Evolutionary conservation across 371 early-diverging fungal species (phyloP).

Genomic region (Apophysomyces sp.): DNA sequence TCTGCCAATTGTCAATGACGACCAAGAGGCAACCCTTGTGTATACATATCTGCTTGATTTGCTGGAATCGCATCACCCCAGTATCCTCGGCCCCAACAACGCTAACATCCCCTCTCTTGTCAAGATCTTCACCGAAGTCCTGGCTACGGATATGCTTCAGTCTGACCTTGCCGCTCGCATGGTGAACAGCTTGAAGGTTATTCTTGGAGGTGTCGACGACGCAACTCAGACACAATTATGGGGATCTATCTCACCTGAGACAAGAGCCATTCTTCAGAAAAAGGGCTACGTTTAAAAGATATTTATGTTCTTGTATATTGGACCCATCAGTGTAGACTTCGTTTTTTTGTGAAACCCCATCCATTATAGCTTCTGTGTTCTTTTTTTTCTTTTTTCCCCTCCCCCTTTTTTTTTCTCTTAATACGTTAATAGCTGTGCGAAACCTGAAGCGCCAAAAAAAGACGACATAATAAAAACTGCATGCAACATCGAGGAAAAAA

Average conservation of each 20-base stretch:
- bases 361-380: not conserved
- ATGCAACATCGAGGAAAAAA: not conserved
- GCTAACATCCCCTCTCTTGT: slow-evolving; percentile 65
- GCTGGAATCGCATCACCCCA: slow-evolving; percentile 62
- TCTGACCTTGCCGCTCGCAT: slow-evolving; percentile 60
- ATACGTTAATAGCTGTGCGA: not conserved
- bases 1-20: slow-evolving; percentile 85
- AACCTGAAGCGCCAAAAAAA: not conserved
- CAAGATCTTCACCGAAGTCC: slow-evolving; percentile 65
- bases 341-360: not conserved
- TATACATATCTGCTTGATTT: slow-evolving; percentile 81
- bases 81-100: slow-evolving; percentile 62
- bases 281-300: slow-evolving; percentile 50
- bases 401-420: not conserved
- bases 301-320: not conserved
- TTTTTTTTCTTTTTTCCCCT: not conserved
- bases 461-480: not conserved
- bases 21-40: slow-evolving; percentile 78
- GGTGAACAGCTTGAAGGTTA: slow-evolving; percentile 60
- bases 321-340: slow-evolving; percentile 1
- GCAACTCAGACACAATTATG: slow-evolving; percentile 62
- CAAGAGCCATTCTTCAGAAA: slow-evolving; percentile 65
- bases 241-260: slow-evolving; percentile 66
- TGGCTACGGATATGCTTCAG: slow-evolving; percentile 66
- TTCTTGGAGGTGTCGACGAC: slow-evolving; percentile 58